phyloP scores from a whole-genome alignment of 2,329 filamentous ascomycete species.

The Fusarium sp. region DNA sequence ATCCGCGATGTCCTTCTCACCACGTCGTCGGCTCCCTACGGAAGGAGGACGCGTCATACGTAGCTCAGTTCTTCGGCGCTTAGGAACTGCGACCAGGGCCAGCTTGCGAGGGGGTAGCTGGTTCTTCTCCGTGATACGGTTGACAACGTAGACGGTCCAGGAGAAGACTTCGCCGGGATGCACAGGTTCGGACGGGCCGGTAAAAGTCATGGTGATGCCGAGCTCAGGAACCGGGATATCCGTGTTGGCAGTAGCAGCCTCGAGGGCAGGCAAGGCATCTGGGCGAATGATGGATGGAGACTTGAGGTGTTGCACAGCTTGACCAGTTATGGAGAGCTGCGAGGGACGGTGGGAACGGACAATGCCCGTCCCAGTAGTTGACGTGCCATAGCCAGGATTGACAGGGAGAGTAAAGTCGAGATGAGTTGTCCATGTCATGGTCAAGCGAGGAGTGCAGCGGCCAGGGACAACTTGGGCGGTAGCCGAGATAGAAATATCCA shows the following conservation, averaged over 20 bases:
- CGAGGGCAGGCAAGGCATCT: slow-evolving; percentile 69
- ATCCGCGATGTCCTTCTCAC: slow-evolving; percentile 64
- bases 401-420: slow-evolving; percentile 77
- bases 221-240: slow-evolving; percentile 68
- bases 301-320: slow-evolving; percentile 65
- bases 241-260: slow-evolving; percentile 61
- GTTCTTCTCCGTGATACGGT: slow-evolving; percentile 67
- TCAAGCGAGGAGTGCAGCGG: slow-evolving; percentile 70
- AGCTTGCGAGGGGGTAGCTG: slow-evolving; percentile 70
- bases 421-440: slow-evolving; percentile 75
- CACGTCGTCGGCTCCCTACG: slow-evolving; percentile 53
- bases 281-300: slow-evolving; percentile 69
- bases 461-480: slow-evolving; percentile 67
- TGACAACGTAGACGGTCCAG: slow-evolving; percentile 82
- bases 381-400: slow-evolving; percentile 71
- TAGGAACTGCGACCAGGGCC: slow-evolving; percentile 75
- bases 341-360: slow-evolving; percentile 72
- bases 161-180: slow-evolving; percentile 75
- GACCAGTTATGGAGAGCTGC: slow-evolving; percentile 71
- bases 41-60: slow-evolving; percentile 66
- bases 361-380: slow-evolving; percentile 64
- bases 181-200: slow-evolving; percentile 67
- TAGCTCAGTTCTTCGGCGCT: slow-evolving; percentile 69
- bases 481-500: slow-evolving; percentile 72
- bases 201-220: slow-evolving; percentile 81